Evolutionary conservation across 1,284 basidiomycete species (phyloP).

Genomic region (Trametes sp.): DNA sequence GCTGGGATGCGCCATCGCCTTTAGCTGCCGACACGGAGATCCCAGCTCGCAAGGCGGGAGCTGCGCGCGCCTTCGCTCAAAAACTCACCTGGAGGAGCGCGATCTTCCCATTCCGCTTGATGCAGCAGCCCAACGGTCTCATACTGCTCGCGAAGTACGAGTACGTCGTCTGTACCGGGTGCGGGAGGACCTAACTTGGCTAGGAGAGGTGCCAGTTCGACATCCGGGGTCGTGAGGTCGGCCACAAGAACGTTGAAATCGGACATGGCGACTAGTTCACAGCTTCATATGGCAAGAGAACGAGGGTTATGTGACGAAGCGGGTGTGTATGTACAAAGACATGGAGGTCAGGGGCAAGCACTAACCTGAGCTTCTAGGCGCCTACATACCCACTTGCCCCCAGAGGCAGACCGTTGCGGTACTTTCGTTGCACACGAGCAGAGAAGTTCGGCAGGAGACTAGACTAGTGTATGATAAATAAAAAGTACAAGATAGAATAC

Average conservation of each 20-base stretch:
- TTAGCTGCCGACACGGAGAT: too few species aligned
- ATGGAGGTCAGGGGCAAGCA: neutral
- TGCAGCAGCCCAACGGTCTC: neutral
- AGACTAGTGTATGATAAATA: constrained; percentile 38
- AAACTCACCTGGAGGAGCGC: constrained; percentile 15
- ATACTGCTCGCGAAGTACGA: constrained; percentile 5
- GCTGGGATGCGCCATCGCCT: too few species aligned
- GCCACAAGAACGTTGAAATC: neutral
- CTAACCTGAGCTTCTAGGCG: too few species aligned
- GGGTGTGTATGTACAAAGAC: neutral
- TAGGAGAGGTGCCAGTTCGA: constrained; percentile 15
- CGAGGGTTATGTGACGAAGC: neutral
- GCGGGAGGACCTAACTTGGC: constrained; percentile 5
- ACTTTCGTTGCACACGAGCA: too few species aligned
- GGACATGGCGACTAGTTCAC: too few species aligned
- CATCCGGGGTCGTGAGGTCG: constrained; percentile 3
- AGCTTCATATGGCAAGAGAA: constrained; percentile 6
- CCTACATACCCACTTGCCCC: too few species aligned
- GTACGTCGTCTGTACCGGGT: constrained; percentile 1
- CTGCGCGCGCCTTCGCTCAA: too few species aligned
- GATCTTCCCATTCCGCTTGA: constrained; percentile 13
- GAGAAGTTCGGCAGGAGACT: constrained; percentile 15
- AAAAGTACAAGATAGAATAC: constrained; percentile 40
- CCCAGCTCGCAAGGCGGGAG: too few species aligned
- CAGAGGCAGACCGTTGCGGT: too few species aligned